Percentiles rank a stretch among this genome's conserved stretches.
Conservation (phyloP, 2,329 filamentous ascomycete genomes). For the Colletotrichum horii region DNA sequence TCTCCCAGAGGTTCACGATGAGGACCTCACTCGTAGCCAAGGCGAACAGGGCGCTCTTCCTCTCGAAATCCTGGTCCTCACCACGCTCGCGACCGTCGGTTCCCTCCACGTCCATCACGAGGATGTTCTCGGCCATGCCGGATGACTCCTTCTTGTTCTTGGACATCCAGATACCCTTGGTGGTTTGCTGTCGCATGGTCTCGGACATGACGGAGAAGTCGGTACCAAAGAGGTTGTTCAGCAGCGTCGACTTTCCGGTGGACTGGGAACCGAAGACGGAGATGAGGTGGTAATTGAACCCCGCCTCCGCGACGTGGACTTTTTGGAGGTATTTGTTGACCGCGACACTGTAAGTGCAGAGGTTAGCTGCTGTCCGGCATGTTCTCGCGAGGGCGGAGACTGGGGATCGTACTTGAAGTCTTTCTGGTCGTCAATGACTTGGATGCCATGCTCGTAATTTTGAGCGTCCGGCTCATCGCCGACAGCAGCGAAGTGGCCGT, state of each 20-base stretch:
- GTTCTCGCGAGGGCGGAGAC: neutral
- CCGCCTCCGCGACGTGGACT: conserved; percentile 82
- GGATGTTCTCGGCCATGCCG: conserved; percentile 92
- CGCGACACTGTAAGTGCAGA: conserved; percentile 61
- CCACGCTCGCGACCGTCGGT: conserved; percentile 95
- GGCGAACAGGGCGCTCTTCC: conserved; percentile 96
- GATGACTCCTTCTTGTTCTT: conserved; percentile 79
- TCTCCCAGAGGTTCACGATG: conserved; percentile 99
- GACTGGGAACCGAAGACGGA: conserved; percentile 99
- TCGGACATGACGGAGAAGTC: conserved; percentile 98
- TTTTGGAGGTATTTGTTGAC: conserved; percentile 82
- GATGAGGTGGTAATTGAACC: conserved; percentile 99
- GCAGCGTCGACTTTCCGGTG: conserved; percentile 94
- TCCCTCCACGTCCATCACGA: conserved; percentile 99
- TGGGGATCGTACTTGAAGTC: conserved; percentile 82
- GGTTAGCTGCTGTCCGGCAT: neutral
- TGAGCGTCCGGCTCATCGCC: conserved; percentile 68
- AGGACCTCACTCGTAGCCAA: conserved; percentile 97
- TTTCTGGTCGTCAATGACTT: conserved; percentile 96
- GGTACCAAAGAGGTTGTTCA: conserved; percentile 95
- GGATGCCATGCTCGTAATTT: conserved; percentile 90
- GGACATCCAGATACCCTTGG: conserved; percentile 99
- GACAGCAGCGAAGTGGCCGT: conserved; percentile 80
- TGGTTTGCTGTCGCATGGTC: conserved; percentile 91
- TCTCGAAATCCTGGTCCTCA: conserved; percentile 98